These are phyloP conservation scores for Penicillium paradoxum DNA, from an alignment of 495 filamentous ascomycete genomes.

Conservation along the genomic window DNA sequence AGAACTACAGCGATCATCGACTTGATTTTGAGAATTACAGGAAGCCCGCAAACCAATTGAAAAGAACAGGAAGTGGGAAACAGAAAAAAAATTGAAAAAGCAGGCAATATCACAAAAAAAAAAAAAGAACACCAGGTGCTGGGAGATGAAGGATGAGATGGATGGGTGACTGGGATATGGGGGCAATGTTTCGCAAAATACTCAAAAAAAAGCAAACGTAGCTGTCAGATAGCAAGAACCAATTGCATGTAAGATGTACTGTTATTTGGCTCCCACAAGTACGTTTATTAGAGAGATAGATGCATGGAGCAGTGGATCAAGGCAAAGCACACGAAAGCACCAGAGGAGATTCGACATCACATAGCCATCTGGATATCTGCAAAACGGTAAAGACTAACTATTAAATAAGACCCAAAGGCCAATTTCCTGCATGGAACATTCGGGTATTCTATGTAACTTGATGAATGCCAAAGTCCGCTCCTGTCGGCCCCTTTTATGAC, in stretches of 20 bases:
- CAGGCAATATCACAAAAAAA: neutral
- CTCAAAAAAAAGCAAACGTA: neutral
- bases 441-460: neutral
- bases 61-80: too few relatives aligned
- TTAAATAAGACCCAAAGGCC: neutral
- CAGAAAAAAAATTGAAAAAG: too few relatives aligned
- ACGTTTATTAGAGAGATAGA: neutral
- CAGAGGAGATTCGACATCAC: neutral
- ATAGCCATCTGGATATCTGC: slow-evolving; percentile 15
- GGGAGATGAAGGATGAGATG: neutral
- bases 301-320: neutral
- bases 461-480: neutral
- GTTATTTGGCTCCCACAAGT: neutral
- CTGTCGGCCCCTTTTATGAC: neutral
- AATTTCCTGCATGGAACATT: slow-evolving; percentile 3
- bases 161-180: neutral
- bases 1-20: too few relatives aligned
- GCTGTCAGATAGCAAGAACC: neutral
- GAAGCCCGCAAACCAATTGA: too few relatives aligned
- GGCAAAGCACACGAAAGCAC: neutral
- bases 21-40: too few relatives aligned
- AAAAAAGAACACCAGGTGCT: neutral
- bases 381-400: slow-evolving; percentile 9
- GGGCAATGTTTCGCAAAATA: neutral
- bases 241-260: neutral